Base-by-base conservation (phyloP, 148 eudicot species). In the Arctostaphylos glauca region DNA sequence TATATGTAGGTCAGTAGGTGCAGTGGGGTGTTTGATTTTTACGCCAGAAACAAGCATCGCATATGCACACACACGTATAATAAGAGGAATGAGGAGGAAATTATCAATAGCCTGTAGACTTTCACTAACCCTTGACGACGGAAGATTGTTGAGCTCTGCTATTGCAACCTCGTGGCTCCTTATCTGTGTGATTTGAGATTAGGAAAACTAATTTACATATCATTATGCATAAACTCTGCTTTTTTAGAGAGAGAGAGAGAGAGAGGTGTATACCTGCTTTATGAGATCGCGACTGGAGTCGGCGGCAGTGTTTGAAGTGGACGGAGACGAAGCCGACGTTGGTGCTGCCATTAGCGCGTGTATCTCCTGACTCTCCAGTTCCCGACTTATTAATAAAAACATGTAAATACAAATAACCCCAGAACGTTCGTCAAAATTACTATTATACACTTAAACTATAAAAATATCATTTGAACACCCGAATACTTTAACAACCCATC, bases 131-230 rank as follows among this genome's bases (percentile, higher is more conserved):
- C 90, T 80, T 59, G 96, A 86, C 14, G 96, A 84, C 50, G 92
- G 83, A 73, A 94, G 91, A 78, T 56, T 72, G 46, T 82, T 87
- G 84, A 94, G 95, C 88, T 94, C 98, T 3, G 88, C 94, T 74
- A 94, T 85, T 43, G 96, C 94, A 79, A 94, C 94, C 83, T 93
- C 89, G 73, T 91, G 95, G 59, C 86, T 89, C 82, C 86, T 82
- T 23, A 94, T 87, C 98, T 94, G 85, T 54, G 60, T 13, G 23
- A 66, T 46, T 16, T 23, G 18, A 19, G 21, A 49, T 5, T 2
- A 6, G 21, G 15, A 49, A 74, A 48, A 38, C 12, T 12, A 23
- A 10, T n/a, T 12, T 70, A 70, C 23, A 2, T 3, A 38, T 6
- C 14, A 13, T 15, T 9, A 44, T n/a, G 16, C 14, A 19, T 44